phyloP scores from a whole-genome alignment of 345 rosid genomes.

The Litchi chinensis region DNA sequence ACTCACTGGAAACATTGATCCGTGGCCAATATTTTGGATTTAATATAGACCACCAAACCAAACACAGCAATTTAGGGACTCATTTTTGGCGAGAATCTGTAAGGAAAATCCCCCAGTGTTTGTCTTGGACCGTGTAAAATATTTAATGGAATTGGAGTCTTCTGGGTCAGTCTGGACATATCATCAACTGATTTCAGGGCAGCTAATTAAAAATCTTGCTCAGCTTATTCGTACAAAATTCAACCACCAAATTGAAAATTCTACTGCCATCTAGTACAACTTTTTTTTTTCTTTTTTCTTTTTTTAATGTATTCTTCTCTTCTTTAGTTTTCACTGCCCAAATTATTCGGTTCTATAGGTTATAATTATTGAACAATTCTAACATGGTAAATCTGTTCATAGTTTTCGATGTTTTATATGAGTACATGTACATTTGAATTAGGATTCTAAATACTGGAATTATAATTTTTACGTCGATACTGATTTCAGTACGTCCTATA shows the following conservation, averaged over 20 bases:
- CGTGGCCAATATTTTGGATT: neutral
- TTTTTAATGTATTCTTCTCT: too few relatives aligned
- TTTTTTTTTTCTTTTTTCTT: too few relatives aligned
- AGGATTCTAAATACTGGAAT: neutral
- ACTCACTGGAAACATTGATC: too few relatives aligned
- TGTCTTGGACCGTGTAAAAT: neutral
- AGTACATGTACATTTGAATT: too few relatives aligned
- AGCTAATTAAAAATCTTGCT: neutral
- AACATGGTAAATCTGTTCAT: too few relatives aligned
- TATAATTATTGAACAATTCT: neutral
- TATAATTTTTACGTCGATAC: too few relatives aligned
- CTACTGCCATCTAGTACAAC: neutral
- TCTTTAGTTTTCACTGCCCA: too few relatives aligned
- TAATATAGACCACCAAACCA: neutral
- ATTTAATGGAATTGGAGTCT: neutral
- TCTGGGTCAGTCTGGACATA: neutral
- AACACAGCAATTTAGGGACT: conserved; percentile 4
- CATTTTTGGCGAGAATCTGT: neutral
- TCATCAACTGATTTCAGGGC: neutral
- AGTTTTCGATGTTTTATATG: too few relatives aligned
- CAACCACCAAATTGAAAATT: neutral
- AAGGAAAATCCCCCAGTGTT: neutral
- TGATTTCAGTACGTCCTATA: too few relatives aligned
- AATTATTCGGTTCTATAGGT: too few relatives aligned
- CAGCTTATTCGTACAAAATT: neutral